Percentiles rank a stretch among this genome's conserved stretches.
Conservation (phyloP, 345 rosid genomes). For the Geranium rotundifolium region DNA sequence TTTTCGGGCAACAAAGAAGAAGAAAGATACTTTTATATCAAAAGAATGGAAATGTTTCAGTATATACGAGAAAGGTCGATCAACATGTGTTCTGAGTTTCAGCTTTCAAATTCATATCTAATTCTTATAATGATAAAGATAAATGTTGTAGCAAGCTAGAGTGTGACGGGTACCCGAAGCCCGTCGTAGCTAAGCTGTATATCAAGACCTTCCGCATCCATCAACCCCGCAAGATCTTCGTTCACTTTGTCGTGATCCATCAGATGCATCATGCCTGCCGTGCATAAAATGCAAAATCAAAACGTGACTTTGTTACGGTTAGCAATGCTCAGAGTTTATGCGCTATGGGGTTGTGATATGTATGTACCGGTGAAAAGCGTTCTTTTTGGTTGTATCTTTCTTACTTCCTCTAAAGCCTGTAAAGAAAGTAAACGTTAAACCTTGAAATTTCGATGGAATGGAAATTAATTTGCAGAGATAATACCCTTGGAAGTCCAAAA, state of each 20-base stretch:
- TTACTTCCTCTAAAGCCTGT: conserved; percentile 80
- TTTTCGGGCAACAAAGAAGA: too few species aligned
- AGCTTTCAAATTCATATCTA: too few species aligned
- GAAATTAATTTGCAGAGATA: conserved; percentile 2
- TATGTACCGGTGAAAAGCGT: conserved; percentile 73
- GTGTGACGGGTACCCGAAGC: conserved; percentile 50
- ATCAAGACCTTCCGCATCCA: conserved; percentile 62
- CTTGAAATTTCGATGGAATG: not conserved
- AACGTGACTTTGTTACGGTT: not conserved
- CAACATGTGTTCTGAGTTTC: too few species aligned
- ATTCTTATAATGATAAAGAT: too few species aligned
- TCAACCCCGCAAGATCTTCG: conserved; percentile 39
- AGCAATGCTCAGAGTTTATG: not conserved
- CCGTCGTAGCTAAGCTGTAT: conserved; percentile 81
- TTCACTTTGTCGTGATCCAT: conserved; percentile 83
- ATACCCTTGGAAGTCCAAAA: conserved; percentile 91
- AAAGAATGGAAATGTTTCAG: too few species aligned
- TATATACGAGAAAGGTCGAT: too few species aligned
- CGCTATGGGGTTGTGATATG: not conserved
- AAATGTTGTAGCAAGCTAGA: conserved; percentile 18
- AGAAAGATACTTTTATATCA: too few species aligned
- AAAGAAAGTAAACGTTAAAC: not conserved
- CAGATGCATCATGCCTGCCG: conserved; percentile 85
- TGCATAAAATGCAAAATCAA: not conserved
- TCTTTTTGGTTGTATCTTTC: conserved; percentile 70